phyloP scores from a whole-genome alignment of 805 yeast genomes.

The Ogataea naganishii region DNA sequence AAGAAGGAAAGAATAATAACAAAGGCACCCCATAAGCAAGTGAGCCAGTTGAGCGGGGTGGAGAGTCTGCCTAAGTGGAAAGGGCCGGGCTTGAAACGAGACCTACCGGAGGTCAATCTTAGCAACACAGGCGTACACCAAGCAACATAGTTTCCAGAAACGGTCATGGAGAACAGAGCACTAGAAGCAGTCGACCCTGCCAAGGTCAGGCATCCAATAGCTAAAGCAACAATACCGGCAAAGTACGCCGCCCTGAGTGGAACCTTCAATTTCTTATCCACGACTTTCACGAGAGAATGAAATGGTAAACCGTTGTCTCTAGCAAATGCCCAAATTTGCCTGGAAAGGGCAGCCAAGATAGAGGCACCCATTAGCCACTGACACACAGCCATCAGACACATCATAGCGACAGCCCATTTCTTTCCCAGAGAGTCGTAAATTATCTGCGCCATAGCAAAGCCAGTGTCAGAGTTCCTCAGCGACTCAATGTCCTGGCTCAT shows the following conservation, averaged over 20 bases:
- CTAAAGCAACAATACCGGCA: constrained; percentile 38
- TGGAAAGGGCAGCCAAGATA: constrained; percentile 51
- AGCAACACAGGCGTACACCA: constrained; percentile 56
- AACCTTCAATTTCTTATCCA: constrained; percentile 45
- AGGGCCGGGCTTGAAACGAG: constrained; percentile 54
- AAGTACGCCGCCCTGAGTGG: constrained; percentile 59
- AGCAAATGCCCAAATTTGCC: constrained; percentile 71
- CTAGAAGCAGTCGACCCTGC: constrained; percentile 53
- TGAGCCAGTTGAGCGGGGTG: constrained; percentile 33
- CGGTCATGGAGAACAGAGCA: constrained; percentile 59
- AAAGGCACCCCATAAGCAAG: constrained; percentile 42
- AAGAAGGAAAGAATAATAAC: constrained; percentile 52
- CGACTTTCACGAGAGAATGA: constrained; percentile 44
- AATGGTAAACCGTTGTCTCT: constrained; percentile 72
- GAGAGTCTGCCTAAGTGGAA: constrained; percentile 51
- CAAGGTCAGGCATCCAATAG: constrained; percentile 49
- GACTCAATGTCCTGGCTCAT: constrained; percentile 35
- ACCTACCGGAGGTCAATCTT: constrained; percentile 39
- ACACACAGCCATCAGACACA: constrained; percentile 48
- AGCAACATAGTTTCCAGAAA: constrained; percentile 55
- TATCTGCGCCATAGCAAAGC: constrained; percentile 60
- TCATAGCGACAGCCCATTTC: constrained; percentile 56
- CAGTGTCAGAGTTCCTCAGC: constrained; percentile 37
- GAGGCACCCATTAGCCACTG: constrained; percentile 64
- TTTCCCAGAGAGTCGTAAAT: constrained; percentile 54